Evolutionary conservation across 75 land plant genomes (phyloP), one percentile per base, ranked within the genome.

Genomic region (Picea glauca): DNA sequence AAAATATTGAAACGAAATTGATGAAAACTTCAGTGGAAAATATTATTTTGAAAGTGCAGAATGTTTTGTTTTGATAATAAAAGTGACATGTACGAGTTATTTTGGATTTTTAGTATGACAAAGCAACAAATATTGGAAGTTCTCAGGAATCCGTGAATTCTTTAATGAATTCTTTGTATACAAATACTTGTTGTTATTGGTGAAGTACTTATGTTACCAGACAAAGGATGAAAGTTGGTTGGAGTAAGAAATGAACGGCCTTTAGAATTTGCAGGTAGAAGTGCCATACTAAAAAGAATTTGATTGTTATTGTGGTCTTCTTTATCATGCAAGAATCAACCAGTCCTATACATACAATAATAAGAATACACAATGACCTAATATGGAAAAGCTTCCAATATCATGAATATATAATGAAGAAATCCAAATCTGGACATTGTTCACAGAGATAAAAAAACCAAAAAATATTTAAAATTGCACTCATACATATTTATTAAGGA

Each of bases 221-320:
- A 58, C 79, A 38, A 90, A 86, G 30, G 90, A 93, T 70, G 98
- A 91, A 40, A 92, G 88, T 81, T 94, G 89, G 98, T 65, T 90
- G 60, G 91, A 88, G 62, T 85, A 87, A 78, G 90, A 92, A 6
- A 83, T 91, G 59, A 79, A 82, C 75, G 93, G 89, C 58, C 81
- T 92, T 64, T 85, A 89, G 86, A 96, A 89, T 58, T 89, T 73
- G 79, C 99, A 96, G 92, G 99, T 94, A 79, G 12, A 60, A 54
- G 56, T 21, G 56, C 38, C 30, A 3, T 30, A 21, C 15, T 59
- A 31, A 79, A 33, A 59, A 20, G 26, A 72, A 30, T n/a, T 76
- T n/a, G 3, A 18, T n/a, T 56, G 15, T 58, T n/a, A 8, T 68
- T 58, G 32, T 35, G 62, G 23, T 35, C 64, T 33, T 58, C 1